Evolutionary conservation across 2,329 filamentous ascomycete genomes (phyloP).

Genomic region (Ophiocordyceps sinensis): DNA sequence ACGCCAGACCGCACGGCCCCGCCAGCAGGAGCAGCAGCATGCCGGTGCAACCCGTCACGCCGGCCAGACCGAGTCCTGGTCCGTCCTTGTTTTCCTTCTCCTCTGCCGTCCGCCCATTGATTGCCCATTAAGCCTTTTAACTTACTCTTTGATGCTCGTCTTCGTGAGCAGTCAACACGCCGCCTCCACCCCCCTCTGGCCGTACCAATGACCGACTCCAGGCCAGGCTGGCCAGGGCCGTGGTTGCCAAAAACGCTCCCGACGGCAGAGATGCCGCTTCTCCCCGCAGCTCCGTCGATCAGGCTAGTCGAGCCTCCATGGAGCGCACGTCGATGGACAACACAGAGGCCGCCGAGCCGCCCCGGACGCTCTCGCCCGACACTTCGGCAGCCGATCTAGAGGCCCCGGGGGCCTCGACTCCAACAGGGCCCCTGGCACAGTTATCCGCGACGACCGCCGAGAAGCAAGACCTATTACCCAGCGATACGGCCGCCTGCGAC

Average conservation of each 20-base stretch:
- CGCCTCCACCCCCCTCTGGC: slow-evolving; percentile 50
- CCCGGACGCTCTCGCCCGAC: slow-evolving; percentile 6
- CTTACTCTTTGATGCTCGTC: background rate
- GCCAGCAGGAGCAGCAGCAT: background rate
- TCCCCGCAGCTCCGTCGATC: slow-evolving; percentile 22
- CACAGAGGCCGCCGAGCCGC: slow-evolving; percentile 5
- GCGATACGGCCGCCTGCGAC: no score
- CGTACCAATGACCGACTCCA: slow-evolving; percentile 70
- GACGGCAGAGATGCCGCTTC: slow-evolving; percentile 28
- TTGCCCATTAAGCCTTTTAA: background rate
- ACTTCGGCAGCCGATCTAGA: background rate
- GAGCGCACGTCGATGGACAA: slow-evolving; percentile 16
- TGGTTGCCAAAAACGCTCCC: slow-evolving; percentile 51
- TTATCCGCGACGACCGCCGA: no score
- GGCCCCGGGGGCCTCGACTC: background rate
- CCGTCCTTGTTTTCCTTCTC: background rate
- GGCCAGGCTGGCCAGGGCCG: slow-evolving; percentile 75
- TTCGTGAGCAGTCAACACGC: slow-evolving; percentile 27
- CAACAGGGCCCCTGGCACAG: background rate
- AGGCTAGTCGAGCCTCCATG: slow-evolving; percentile 11
- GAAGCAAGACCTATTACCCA: no score
- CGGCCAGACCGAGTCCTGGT: slow-evolving; percentile 14
- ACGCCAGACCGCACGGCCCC: slow-evolving; percentile 7
- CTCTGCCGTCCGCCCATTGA: background rate
- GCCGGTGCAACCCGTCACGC: slow-evolving; percentile 4